Base-by-base conservation (phyloP, 768 basidiomycete genomes). In the Termitomyces sp. region DNA sequence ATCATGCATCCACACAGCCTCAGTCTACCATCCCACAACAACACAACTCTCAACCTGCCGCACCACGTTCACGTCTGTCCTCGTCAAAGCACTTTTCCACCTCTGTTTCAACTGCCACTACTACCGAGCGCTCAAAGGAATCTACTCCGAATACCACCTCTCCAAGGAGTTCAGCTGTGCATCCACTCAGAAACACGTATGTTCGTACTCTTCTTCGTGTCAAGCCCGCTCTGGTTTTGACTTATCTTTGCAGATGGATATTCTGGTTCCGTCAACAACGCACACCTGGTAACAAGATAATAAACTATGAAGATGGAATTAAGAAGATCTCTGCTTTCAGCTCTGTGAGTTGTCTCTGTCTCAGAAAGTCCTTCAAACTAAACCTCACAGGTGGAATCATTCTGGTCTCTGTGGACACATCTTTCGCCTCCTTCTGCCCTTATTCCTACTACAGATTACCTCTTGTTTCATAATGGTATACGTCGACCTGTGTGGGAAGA, bases 401-500 rank as follows among this genome's bases (percentile, higher is more conserved):
- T 94, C 71, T 96, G 95, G 88, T 88, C 93, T 23, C 76, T 98
- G 57, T 90, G 91, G 79, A 94, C 94, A 4, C 96, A 98, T 69
- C 81, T 98, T 27, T 79, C 86, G 5, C 85, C 91, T 0, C 94
- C 95, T 1, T 94, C 91, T 1, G 79, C 81, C 12, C 80, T 98
- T 25, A 79, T 84, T 11, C 89, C 94, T 6, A 96, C 94, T 3
- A 96, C 95, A 4, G 96, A 98, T 73, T 92, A 96, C 60, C 85
- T 98, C 32, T 81, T 97, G 61, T 97, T 98, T 76, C 91, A 94
- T 63, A 76, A 83, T 2, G 86, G 86, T 40, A 79, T 98, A 56
- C 86, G 88, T 23, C 81, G 92, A 42, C 95, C 96, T 0, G 89
- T 96, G 3, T 98, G 96, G 96, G 96, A 98, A 69, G 94, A 97